A percentile compares a stretch with the other conserved stretches of the same genome.
These are phyloP conservation scores for Suhomyces bokatorum DNA, from an alignment of 1,139 yeast genomes.

Conservation along the genomic window DNA sequence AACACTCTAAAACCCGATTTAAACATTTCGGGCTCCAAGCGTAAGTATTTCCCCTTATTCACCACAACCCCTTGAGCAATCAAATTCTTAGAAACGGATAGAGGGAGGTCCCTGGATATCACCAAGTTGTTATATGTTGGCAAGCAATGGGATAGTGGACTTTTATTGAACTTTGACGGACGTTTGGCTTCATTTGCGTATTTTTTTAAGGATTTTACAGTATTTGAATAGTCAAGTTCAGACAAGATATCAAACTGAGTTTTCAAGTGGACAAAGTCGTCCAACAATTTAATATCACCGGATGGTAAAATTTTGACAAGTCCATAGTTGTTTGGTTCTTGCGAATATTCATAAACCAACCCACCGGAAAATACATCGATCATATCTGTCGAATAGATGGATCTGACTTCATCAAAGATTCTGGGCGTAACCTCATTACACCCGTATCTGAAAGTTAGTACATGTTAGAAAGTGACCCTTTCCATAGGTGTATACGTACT, in stretches of 20 bases:
- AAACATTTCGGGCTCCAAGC: slow-evolving; percentile 41
- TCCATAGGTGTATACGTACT: slow-evolving; percentile 41
- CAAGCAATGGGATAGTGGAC: slow-evolving; percentile 20
- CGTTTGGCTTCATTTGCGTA: neutral
- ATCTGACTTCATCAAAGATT: slow-evolving; percentile 70
- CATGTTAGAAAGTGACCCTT: too few species aligned
- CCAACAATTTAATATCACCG: slow-evolving; percentile 56
- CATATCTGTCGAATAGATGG: slow-evolving; percentile 76
- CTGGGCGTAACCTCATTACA: slow-evolving; percentile 87
- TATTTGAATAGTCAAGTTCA: slow-evolving; percentile 26
- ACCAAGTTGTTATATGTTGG: slow-evolving; percentile 54
- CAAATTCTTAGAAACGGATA: slow-evolving; percentile 43
- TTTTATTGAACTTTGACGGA: slow-evolving; percentile 17
- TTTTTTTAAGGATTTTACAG: slow-evolving; percentile 13
- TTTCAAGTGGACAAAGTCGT: slow-evolving; percentile 57
- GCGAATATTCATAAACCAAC: slow-evolving; percentile 84
- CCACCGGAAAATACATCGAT: slow-evolving; percentile 87
- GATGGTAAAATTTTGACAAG: slow-evolving; percentile 61
- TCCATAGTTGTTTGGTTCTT: slow-evolving; percentile 88
- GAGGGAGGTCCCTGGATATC: slow-evolving; percentile 49
- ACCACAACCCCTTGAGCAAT: slow-evolving; percentile 50
- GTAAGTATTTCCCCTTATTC: slow-evolving; percentile 48
- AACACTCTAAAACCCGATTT: slow-evolving; percentile 37
- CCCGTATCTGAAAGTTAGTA: slow-evolving; percentile 48
- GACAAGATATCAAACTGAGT: slow-evolving; percentile 43